Base-by-base conservation (phyloP, 805 yeast genomes). In the Lipomyces yamadae region DNA sequence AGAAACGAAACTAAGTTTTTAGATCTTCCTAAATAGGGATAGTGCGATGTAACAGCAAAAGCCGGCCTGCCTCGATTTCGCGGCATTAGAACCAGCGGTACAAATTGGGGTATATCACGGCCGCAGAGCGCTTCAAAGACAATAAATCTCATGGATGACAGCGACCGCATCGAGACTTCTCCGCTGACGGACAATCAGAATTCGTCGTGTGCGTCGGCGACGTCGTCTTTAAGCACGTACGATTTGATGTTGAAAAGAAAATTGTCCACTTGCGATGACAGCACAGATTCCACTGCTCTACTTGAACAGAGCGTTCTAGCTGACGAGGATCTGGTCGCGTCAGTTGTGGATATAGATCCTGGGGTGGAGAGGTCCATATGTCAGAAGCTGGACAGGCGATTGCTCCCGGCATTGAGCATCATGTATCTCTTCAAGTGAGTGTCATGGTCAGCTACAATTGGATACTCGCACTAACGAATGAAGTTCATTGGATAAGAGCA, bases 401-500 rank as follows among this genome's bases (percentile, higher is more conserved):
- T 83, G 35, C 74, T 83, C 33, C 86, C 86, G 1, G 74, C 81
- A 56, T 76, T 82, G 61, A 81, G 85, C 24, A 39, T 81, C 34
- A 79, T 82, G 81, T 83, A 83, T 67, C 76, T 83, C 45, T 82
- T 82, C 75, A 81, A 81, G 72, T 69, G 56, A 39, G 72, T 55
- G 6, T 42, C 48, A 42, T 10, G 32, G 18, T 24, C 35, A 6
- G 11, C 55, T n/a, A 18, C 29, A n/a, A 24, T 56, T 15, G 13
- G 11, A 33, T 37, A 50, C 3, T 18, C 2, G 48, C 2, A 24
- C 68, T 64, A 54, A 63, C 53, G 45, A 52, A n/a, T 6, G 15
- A 37, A 68, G 71, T 68, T 81, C 84, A 13, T 77, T 83, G 63
- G 85, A 83, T 72, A 81, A 81, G 68, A 83, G 84, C 15, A 83